phyloP scores from a whole-genome alignment of 2,329 filamentous ascomycete genomes.

The Daldinia sp. region DNA sequence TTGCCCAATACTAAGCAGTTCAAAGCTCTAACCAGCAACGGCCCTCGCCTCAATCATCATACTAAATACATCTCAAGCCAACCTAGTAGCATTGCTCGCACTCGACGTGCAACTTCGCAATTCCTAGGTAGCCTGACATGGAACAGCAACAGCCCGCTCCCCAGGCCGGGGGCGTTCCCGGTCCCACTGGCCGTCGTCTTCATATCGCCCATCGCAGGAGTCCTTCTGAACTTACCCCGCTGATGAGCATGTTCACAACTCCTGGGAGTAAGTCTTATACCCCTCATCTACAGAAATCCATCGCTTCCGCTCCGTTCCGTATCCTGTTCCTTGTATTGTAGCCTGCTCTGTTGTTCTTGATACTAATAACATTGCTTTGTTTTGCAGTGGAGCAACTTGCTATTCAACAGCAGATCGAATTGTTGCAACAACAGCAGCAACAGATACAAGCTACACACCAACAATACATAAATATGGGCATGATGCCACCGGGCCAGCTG shows the following conservation, averaged over 20 bases:
- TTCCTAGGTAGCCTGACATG: slow-evolving; percentile 61
- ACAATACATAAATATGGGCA: slow-evolving; percentile 97
- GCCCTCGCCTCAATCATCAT: slow-evolving; percentile 36
- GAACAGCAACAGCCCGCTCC: slow-evolving; percentile 64
- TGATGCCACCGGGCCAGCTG: slow-evolving; percentile 88
- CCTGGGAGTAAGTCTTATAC: slow-evolving; percentile 66
- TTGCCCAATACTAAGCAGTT: slow-evolving; percentile 24
- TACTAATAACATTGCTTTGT: slow-evolving; percentile 41
- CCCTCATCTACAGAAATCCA: slow-evolving; percentile 2
- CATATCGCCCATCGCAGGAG: slow-evolving; percentile 98
- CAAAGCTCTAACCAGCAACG: slow-evolving; percentile 36
- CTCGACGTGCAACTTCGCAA: slow-evolving; percentile 52
- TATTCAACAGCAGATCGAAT: slow-evolving; percentile 97
- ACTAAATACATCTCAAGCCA: slow-evolving; percentile 31
- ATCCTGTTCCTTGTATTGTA: slow-evolving; percentile 12
- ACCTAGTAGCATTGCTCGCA: slow-evolving; percentile 50
- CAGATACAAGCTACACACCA: slow-evolving; percentile 96
- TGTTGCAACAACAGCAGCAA: slow-evolving; percentile 96
- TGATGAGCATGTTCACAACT: slow-evolving; percentile 89
- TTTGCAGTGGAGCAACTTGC: slow-evolving; percentile 90
- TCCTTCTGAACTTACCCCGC: slow-evolving; percentile 93
- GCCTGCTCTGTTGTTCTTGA: slow-evolving; percentile 25
- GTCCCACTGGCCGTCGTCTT: slow-evolving; percentile 85
- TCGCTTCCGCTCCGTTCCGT: slow-evolving; percentile 6
- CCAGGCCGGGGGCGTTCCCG: slow-evolving; percentile 65